Conservation (phyloP, 306 rosid species). For the Quillaja saponaria region DNA sequence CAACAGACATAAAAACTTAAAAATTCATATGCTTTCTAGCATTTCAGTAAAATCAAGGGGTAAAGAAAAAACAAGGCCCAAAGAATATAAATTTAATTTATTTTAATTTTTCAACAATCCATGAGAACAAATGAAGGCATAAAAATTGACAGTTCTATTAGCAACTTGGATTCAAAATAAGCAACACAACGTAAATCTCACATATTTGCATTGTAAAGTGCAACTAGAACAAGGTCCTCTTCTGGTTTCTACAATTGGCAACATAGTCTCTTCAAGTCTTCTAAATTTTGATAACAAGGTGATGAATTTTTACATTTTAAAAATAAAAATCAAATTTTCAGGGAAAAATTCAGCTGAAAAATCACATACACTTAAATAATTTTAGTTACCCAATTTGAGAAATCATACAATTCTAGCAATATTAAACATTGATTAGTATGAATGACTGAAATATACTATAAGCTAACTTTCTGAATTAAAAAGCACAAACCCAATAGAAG, state of each 20-base stretch:
- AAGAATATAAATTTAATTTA: background rate
- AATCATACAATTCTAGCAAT: background rate
- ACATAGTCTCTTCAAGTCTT: too few species aligned
- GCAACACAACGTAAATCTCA: too few species aligned
- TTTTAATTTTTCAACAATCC: too few species aligned
- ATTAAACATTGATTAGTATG: background rate
- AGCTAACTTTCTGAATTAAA: background rate
- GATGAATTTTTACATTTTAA: background rate
- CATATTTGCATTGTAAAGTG: too few species aligned
- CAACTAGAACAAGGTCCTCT: too few species aligned
- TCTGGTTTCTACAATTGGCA: too few species aligned
- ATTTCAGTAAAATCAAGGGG: conserved; percentile 8
- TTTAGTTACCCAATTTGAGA: background rate
- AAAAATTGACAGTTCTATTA: conserved; percentile 3
- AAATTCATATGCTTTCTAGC: background rate
- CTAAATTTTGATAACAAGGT: background rate
- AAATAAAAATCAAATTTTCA: conserved; percentile 10
- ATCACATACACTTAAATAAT: too few species aligned
- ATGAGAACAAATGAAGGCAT: too few species aligned
- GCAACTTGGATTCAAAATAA: background rate
- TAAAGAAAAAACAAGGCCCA: background rate
- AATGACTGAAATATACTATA: background rate
- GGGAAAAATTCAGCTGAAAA: background rate
- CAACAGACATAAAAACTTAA: background rate
- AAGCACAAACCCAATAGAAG: conserved; percentile 9